Base-by-base conservation (phyloP, 768 basidiomycete genomes). In the Leccinum incarnatum region DNA sequence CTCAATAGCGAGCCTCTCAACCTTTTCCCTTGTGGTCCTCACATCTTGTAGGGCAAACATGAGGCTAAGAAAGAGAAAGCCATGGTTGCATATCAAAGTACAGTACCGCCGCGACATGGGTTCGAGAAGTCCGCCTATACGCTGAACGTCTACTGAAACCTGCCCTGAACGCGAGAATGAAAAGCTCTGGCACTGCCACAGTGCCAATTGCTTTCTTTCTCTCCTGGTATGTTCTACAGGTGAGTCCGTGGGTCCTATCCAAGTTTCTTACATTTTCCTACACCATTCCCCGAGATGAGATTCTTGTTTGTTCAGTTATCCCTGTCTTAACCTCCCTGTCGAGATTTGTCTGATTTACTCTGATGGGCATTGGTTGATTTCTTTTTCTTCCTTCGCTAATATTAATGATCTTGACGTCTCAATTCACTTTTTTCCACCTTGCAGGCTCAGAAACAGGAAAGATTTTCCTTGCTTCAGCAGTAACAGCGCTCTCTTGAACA, bases 241-340 rank as follows among this genome's bases (percentile, higher is more conserved):
- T 47, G 23, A 15, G 46, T 23, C 10, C 6, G 11, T 4, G 10
- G 14, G 32, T 32, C 32, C n/a, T 21, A 0, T 32, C 32, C 32
- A 32, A 32, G 6, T 21, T 42, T 42, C 15, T 5, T 46, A 14
- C n/a, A 46, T 21, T 21, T 23, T 17, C n/a, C n/a, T 32, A n/a
- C 10, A 27, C 5, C 21, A 8, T 53, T 37, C 49, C 21, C 47
- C 19, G 51, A 9, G 68, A 69, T 70, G 68, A 69, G 57, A 65
- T 37, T 29, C 17, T 55, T 23, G 32, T 60, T 47, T 54, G 19
- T 62, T 70, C 68, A 69, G 68, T 69, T 69, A 69, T 69, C 69
- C 68, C 69, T 69, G 68, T 69, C 68, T 69, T 70, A 69, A 69
- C 62, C 42, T 32, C 25, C 46, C 50, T 69, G 68, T 69, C 69